These are phyloP conservation scores for Epipyxis sp. DNA, from an alignment of 108 stramenopile species.

Conservation along the genomic window DNA sequence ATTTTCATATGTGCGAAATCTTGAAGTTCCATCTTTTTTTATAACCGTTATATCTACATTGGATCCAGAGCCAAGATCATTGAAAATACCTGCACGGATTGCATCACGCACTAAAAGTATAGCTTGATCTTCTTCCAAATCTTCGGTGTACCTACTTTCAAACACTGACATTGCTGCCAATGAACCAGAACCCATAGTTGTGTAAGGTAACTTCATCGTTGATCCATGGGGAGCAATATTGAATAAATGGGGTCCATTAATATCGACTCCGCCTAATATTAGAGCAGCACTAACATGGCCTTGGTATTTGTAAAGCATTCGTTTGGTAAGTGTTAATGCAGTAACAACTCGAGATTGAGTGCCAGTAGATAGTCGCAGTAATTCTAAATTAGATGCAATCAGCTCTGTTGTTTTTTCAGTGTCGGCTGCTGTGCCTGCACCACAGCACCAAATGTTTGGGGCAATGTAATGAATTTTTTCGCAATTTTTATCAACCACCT, in stretches of 20 bases:
- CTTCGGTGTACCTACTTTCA: conserved; percentile 79
- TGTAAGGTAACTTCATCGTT: conserved; percentile 87
- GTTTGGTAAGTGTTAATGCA: conserved; percentile 87
- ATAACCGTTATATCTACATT: conserved; percentile 92
- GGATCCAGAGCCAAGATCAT: conserved; percentile 89
- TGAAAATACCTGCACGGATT: conserved; percentile 91
- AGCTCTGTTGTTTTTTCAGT: conserved; percentile 94
- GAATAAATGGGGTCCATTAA: conserved; percentile 87
- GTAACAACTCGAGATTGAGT: conserved; percentile 81
- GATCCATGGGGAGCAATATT: conserved; percentile 94
- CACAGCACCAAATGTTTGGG: conserved; percentile 98
- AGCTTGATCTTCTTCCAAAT: conserved; percentile 82
- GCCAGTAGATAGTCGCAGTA: conserved; percentile 86
- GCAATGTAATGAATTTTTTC: conserved; percentile 99
- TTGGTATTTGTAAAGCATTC: conserved; percentile 91
- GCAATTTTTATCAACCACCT: conserved; percentile 98
- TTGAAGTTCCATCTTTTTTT: neutral
- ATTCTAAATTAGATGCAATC: conserved; percentile 79
- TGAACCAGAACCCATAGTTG: conserved; percentile 96
- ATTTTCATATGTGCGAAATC: conserved; percentile 22
- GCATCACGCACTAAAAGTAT: conserved; percentile 82
- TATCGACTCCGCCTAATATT: conserved; percentile 90
- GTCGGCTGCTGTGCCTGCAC: conserved; percentile 98
- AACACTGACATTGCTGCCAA: conserved; percentile 97
- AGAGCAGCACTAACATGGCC: conserved; percentile 90